These are phyloP conservation scores for Protomyces inouyei DNA, from an alignment of 1,139 yeast genomes.

Conservation along the genomic window DNA sequence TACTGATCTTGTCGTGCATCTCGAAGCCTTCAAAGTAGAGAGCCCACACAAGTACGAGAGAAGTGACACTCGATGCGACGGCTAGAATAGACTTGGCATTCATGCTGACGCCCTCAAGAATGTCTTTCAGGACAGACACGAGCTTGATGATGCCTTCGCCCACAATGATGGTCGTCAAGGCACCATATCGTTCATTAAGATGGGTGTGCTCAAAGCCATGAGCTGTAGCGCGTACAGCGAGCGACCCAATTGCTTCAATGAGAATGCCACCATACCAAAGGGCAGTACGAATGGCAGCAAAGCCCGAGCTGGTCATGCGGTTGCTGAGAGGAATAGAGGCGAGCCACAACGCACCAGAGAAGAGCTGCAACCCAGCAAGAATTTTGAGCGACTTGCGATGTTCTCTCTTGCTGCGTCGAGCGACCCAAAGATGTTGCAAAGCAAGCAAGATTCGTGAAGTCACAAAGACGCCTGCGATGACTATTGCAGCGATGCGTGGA, in stretches of 20 bases:
- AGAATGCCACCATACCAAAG: slow-evolving; percentile 17
- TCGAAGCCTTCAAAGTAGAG: slow-evolving; percentile 21
- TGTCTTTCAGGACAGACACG: slow-evolving; percentile 14
- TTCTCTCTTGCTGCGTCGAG: not conserved
- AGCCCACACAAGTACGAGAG: slow-evolving; percentile 17
- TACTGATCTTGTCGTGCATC: slow-evolving; percentile 4
- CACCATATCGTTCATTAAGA: slow-evolving; percentile 18
- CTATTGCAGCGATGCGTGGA: slow-evolving; percentile 3
- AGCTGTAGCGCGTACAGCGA: slow-evolving; percentile 4
- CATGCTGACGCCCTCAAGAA: slow-evolving; percentile 19
- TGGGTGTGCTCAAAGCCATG: slow-evolving; percentile 22
- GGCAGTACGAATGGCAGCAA: slow-evolving; percentile 3
- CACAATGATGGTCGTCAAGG: slow-evolving; percentile 21
- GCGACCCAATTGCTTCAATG: slow-evolving; percentile 14
- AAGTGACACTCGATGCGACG: slow-evolving; percentile 2
- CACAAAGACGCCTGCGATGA: slow-evolving; percentile 6
- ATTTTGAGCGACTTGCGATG: slow-evolving; percentile 7
- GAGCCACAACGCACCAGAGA: slow-evolving; percentile 16
- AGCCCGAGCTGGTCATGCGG: not conserved
- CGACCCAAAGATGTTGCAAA: slow-evolving; percentile 12
- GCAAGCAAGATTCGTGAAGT: slow-evolving; percentile 9
- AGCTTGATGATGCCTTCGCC: slow-evolving; percentile 25
- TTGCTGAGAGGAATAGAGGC: slow-evolving; percentile 8
- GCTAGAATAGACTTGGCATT: slow-evolving; percentile 4
- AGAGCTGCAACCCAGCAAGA: slow-evolving; percentile 7